Conservation (phyloP, 129 eudicot species). For the Scalesia atractyloides region DNA sequence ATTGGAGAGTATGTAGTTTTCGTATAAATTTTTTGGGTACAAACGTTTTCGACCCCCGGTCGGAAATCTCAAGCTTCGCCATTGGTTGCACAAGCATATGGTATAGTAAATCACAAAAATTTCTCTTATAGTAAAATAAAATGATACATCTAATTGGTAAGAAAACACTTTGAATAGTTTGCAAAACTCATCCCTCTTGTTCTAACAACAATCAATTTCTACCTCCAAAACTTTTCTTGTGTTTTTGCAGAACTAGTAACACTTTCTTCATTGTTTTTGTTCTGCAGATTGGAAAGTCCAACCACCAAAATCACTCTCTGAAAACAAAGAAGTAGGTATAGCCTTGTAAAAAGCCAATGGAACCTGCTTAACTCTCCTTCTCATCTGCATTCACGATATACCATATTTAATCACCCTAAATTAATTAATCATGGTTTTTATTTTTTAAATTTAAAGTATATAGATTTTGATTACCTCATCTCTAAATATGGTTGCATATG, state of each 20-base stretch:
- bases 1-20: too few relatives aligned
- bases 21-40: too few relatives aligned
- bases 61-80: too few relatives aligned
- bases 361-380: slow-evolving; percentile 86
- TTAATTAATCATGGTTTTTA: neutral
- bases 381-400: slow-evolving; percentile 47
- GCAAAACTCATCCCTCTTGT: slow-evolving; percentile 13
- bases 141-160: neutral
- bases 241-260: too few relatives aligned
- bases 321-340: slow-evolving; percentile 64
- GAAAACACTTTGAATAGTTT: neutral
- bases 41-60: too few relatives aligned
- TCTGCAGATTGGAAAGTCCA: slow-evolving; percentile 62
- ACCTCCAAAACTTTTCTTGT: neutral
- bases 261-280: slow-evolving; percentile 10
- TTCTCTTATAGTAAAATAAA: too few relatives aligned
- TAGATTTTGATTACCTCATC: slow-evolving; percentile 60
- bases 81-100: too few relatives aligned
- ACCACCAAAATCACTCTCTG: slow-evolving; percentile 78
- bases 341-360: slow-evolving; percentile 83
- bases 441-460: neutral
- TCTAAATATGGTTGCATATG: slow-evolving; percentile 81
- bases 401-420: neutral
- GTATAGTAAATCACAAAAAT: too few relatives aligned
- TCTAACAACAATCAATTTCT: slow-evolving; percentile 8